Conservation (phyloP, 805 yeast species). For the Candida ipomoeae region DNA sequence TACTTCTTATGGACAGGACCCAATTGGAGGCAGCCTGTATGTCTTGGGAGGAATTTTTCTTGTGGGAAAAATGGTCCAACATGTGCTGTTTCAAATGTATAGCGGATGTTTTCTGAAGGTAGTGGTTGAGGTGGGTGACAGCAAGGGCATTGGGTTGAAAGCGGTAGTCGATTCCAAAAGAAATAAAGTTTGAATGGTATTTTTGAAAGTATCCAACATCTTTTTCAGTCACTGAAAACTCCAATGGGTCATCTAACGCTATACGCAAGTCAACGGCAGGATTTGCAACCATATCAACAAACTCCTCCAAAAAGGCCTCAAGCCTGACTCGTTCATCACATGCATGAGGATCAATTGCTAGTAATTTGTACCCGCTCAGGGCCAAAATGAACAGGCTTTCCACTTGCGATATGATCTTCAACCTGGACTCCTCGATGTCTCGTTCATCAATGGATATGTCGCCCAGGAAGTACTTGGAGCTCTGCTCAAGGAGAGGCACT, state of each 20-base stretch:
- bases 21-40: slow-evolving; percentile 11
- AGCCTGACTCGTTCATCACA: slow-evolving; percentile 70
- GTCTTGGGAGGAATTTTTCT: not conserved
- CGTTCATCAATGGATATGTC: not conserved
- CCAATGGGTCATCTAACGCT: slow-evolving; percentile 11
- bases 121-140: slow-evolving; percentile 43
- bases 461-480: not conserved
- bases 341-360: slow-evolving; percentile 78
- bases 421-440: not conserved
- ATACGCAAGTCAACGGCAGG: slow-evolving; percentile 10
- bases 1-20: slow-evolving; percentile 19
- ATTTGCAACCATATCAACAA: slow-evolving; percentile 26
- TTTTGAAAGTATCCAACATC: slow-evolving; percentile 31
- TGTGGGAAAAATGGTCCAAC: not conserved
- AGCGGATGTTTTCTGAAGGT: slow-evolving; percentile 20
- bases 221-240: slow-evolving; percentile 16
- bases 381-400: slow-evolving; percentile 61
- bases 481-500: not conserved
- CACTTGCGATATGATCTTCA: slow-evolving; percentile 50
- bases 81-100: not conserved
- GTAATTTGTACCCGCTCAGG: slow-evolving; percentile 9
- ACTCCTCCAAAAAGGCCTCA: slow-evolving; percentile 45
- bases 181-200: slow-evolving; percentile 24
- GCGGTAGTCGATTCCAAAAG: slow-evolving; percentile 44
- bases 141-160: slow-evolving; percentile 10